Evolutionary conservation across 2,329 filamentous ascomycete species (phyloP), one percentile per base, ranked within the genome.

Genomic region (Pyrenophora tritici-repentis): DNA sequence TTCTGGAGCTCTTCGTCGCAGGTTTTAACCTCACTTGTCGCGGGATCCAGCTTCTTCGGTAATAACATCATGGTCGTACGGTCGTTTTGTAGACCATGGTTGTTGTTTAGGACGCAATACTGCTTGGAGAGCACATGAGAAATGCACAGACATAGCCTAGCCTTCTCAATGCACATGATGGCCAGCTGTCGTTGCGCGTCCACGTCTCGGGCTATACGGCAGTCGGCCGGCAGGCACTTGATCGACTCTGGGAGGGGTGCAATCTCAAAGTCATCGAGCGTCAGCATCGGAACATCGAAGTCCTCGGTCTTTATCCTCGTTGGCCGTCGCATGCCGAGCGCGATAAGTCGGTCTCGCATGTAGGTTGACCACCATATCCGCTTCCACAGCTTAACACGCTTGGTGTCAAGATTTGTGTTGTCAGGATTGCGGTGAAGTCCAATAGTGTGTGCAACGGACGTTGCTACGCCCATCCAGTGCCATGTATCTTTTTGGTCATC

Each of bases 281-380:
- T 86, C 42, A 97, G 80, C 90, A 96, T 94, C 1, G 92, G 90
- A 24, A 97, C 91, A 68, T 97, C 90, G 69, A 90, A 96, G 71
- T 97, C 92, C 65, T 94, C 90, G 53, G 91, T 87, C 79, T 95
- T 95, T 74, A 97, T 95, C 45, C 92, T 83, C 33, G 91, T 96
- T 4, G 92, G 92, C 46, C 93, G 85, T 49, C 93, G 85, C 92
- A 97, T 97, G 48, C 93, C 93, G 10, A 97, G 79, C 2, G 93
- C 93, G 57, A 97, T 91, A 35, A 97, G 81, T 41, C 92, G 88
- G 74, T 97, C 93, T 47, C 92, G 87, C 85, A 96, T 96, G 68
- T 96, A 96, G 58, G 90, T 95, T 26, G 90, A 96, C 93, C 93
- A 97, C 93, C 93, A 97, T 62, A 97, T 94, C 45, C 92, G 83